A percentile compares a stretch with the other conserved stretches of the same genome.
Conservation (phyloP, 441 rosid species). For the Raphanus hybrid region DNA sequence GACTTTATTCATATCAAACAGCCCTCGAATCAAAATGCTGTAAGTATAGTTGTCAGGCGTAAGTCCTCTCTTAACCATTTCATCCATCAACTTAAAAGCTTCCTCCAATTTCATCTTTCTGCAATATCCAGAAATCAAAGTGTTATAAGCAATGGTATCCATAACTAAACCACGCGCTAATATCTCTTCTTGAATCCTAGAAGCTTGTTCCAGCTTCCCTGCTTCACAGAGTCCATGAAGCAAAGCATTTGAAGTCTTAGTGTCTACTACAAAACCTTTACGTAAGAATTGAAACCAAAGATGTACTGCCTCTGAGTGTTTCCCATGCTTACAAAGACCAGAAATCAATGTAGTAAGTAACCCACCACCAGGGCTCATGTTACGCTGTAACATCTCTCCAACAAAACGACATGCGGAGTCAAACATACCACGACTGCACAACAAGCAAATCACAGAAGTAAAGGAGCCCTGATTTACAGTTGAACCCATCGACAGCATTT, state of each 20-base stretch:
- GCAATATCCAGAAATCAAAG: conserved; percentile 61
- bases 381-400: conserved; percentile 63
- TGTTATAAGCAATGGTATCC: conserved; percentile 69
- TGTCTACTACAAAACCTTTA: conserved; percentile 56
- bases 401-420: conserved; percentile 55
- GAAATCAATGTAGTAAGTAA: conserved; percentile 63
- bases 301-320: conserved; percentile 58
- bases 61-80: conserved; percentile 60
- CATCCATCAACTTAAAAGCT: conserved; percentile 53
- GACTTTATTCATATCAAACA: conserved; percentile 50
- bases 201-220: conserved; percentile 59
- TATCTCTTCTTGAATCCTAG: conserved; percentile 59
- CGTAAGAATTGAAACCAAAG: conserved; percentile 59
- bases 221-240: conserved; percentile 75
- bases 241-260: conserved; percentile 71
- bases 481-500: conserved; percentile 62
- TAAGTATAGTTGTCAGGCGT: conserved; percentile 57
- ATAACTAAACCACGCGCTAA: conserved; percentile 51
- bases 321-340: conserved; percentile 68
- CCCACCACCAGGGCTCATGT: conserved; percentile 70
- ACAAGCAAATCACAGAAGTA: conserved; percentile 59
- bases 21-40: conserved; percentile 27
- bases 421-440: conserved; percentile 56
- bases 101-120: conserved; percentile 55
- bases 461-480: conserved; percentile 57